Base-by-base conservation (phyloP, 306 rosid species). In the Ormosia emarginata region DNA sequence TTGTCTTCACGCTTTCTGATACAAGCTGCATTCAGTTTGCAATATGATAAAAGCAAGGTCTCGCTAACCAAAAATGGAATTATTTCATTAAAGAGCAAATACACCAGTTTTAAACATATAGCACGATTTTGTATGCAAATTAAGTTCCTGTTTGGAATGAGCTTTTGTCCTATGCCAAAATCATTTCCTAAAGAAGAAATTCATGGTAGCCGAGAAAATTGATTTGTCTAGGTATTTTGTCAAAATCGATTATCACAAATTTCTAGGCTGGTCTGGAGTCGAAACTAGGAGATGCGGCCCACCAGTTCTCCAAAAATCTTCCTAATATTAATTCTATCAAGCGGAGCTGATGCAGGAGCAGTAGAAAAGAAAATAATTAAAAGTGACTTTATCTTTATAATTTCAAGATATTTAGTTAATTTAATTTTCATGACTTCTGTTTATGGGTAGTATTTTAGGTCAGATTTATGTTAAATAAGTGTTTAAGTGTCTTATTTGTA, bases 1-100 rank as follows among this genome's bases (percentile, higher is more conserved):
- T 95, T 78, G 93, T 79, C 90, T 93, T 95, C 84, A 95, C 98
- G 36, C 96, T 93, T 85, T 92, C 98, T 32, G 99, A 95, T 74
- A 95, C 98, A 41, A 95, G 94, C 99, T 94, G 98, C 91, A 88
- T 47, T 57, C 82, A 70, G 39, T 82, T 79, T 50, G 58, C 79
- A 59, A 77, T 77, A 77, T 66, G 56, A 79, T 82, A 39, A 79
- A 56, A 62, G 39, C n/a, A 79, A 32, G 55, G 74, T 71, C 67
- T 61, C 9, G 7, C 52, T 30, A 30, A n/a, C 33, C 40, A 46
- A 29, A 52, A 64, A 29, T 63, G 57, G 8, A 71, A 71, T 63
- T 82, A 69, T 63, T 78, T 71, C 70, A 41, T 24, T 79, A 68
- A n/a, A 57, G 71, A 50, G 32, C 17, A 69, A 50, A 53, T 61